These are phyloP conservation scores for Dendrobium catenatum DNA, from an alignment of 106 monocot species.

Conservation along the genomic window DNA sequence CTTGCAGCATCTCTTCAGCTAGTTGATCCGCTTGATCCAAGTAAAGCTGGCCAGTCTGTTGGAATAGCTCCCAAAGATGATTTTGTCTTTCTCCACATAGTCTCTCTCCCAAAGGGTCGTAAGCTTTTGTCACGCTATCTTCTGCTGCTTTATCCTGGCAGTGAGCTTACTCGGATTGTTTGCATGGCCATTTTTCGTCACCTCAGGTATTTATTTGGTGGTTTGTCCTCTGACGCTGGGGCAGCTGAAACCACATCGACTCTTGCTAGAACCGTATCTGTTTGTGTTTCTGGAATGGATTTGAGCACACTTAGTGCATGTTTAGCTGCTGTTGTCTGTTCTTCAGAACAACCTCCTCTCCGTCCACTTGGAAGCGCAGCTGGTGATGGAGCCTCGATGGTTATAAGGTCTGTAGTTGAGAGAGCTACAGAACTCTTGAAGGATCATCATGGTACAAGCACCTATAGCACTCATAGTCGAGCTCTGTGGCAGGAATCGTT, in stretches of 20 bases:
- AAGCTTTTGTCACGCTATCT: constrained; percentile 42
- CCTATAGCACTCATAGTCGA: constrained; percentile 20
- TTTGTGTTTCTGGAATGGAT: constrained; percentile 33
- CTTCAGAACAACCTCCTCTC: constrained; percentile 46
- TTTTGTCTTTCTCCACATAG: constrained; percentile 30
- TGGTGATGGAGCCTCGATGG: constrained; percentile 35
- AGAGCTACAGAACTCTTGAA: constrained; percentile 31
- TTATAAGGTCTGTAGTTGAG: constrained; percentile 33
- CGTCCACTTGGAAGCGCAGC: constrained; percentile 34
- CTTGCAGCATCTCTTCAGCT: constrained; percentile 39
- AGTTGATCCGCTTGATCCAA: constrained; percentile 30
- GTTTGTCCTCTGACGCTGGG: constrained; percentile 22
- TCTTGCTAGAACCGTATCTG: constrained; percentile 25
- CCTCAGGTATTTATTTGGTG: constrained; percentile 40
- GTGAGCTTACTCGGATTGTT: constrained; percentile 27
- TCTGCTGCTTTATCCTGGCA: constrained; percentile 23
- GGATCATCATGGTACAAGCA: constrained; percentile 13
- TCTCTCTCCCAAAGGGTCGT: constrained; percentile 37
- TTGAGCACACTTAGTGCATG: constrained; percentile 38
- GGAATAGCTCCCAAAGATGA: constrained; percentile 29
- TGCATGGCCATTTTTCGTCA: constrained; percentile 52
- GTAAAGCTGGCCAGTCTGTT: constrained; percentile 24
- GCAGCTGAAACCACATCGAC: constrained; percentile 19
- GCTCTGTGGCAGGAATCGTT: constrained; percentile 40
- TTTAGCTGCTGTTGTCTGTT: constrained; percentile 38